Percentiles rank a stretch among this genome's conserved stretches.
phyloP scores from a whole-genome alignment of 129 eudicot genomes.

The Deinandra increscens region DNA sequence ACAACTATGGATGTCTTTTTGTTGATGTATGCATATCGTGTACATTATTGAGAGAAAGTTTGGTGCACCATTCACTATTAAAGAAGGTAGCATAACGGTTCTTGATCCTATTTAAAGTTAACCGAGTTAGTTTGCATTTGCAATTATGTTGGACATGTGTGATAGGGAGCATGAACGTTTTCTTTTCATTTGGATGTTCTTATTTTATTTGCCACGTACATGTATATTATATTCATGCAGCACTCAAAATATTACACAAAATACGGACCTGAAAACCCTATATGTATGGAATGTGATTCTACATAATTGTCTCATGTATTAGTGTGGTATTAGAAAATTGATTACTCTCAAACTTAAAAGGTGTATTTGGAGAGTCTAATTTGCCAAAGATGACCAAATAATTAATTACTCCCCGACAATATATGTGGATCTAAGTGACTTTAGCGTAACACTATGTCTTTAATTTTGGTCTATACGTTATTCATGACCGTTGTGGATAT shows the following conservation, averaged over 20 bases:
- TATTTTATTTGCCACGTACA: background rate
- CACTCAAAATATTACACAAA: background rate
- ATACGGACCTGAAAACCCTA: background rate
- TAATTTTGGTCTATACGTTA: background rate
- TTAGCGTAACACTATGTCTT: background rate
- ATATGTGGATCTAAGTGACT: background rate
- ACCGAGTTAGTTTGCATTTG: background rate
- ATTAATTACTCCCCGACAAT: background rate
- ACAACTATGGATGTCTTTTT: background rate
- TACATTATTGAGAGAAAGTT: background rate
- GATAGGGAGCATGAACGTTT: background rate
- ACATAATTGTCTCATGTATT: background rate
- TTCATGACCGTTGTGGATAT: background rate
- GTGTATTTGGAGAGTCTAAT: background rate
- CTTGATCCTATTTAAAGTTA: background rate
- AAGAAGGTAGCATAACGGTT: conserved; percentile 9
- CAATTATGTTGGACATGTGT: background rate
- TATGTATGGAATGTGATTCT: background rate
- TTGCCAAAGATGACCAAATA: background rate
- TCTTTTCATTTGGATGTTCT: background rate
- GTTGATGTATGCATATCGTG: background rate
- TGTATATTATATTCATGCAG: background rate
- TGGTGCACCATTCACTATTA: background rate
- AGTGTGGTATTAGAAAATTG: background rate
- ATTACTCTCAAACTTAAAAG: background rate